Base-by-base conservation (phyloP, 768 basidiomycete genomes). In the Lentinula sp. region DNA sequence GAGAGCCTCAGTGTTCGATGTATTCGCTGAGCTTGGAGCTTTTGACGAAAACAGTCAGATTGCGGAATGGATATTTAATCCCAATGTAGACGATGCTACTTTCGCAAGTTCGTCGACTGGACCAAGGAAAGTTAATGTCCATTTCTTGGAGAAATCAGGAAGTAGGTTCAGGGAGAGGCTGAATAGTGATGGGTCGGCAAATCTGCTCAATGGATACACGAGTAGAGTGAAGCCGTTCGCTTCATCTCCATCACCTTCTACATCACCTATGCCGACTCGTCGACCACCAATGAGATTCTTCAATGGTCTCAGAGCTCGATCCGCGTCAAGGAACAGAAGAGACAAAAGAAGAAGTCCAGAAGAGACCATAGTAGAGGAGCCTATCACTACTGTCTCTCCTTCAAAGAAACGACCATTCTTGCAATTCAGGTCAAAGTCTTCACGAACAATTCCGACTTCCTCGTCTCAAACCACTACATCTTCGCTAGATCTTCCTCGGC, bases 31-130 rank as follows among this genome's bases (percentile, higher is more conserved):
- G 45, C 61, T 61, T 11, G 61, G 61, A n/a, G 55, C 54, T 3
- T 57, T 61, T n/a, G 61, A 61, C 10, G 53, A 61, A n/a, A 57
- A 61, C 61, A 61, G 61, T 32, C 54, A 61, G n/a, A 54, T 61
- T 9, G 53, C 54, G 7, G 61, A 58, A 31, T 61, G 61, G 61
- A 57, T 61, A 45, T 61, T 61, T 34, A 46, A 54, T 49, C 48
- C 48, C 31, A 49, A 60, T 43, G 28, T 45, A 16, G 59, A 60
- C 49, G 46, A 15, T 52, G 5, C 48, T 11, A 4, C 23, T 10
- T 51, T 46, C 23, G 9, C 28, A 6, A 35, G 9, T n/a, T 48
- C 40, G 56, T 28, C 21, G 23, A 23, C 31, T 13, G 45, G 28
- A 16, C 56, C 56, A 8, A 59, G 40, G 46, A 48, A 45, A 15